A percentile compares a stretch with the other conserved stretches of the same genome.
Conservation (phyloP, 2,329 filamentous ascomycete genomes). For the Neonectria neomacrospora region DNA sequence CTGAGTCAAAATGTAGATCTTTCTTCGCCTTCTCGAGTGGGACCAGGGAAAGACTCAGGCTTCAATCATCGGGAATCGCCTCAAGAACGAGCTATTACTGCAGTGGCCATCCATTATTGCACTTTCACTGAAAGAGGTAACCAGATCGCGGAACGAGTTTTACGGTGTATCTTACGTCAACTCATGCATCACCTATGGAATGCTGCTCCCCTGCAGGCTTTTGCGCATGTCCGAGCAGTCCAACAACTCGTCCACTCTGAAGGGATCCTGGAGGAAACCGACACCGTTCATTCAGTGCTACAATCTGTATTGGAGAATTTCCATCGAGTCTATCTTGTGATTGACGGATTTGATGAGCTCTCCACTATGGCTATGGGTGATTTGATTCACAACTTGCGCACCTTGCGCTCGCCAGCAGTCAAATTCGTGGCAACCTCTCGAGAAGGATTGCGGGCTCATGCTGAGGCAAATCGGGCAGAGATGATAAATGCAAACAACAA, state of each 20-base stretch:
- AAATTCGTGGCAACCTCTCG: background rate
- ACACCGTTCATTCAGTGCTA: background rate
- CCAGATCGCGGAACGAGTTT: background rate
- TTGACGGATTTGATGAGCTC: background rate
- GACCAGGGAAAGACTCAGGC: background rate
- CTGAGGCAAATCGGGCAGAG: background rate
- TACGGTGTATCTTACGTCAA: slow-evolving; percentile 1
- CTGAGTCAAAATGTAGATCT: background rate
- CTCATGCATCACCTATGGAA: background rate
- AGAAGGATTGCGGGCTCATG: background rate
- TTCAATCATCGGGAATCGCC: background rate
- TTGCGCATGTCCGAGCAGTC: background rate
- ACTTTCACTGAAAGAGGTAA: background rate
- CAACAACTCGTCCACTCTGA: background rate
- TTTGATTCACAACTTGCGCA: background rate
- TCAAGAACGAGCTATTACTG: background rate
- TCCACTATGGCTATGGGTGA: background rate
- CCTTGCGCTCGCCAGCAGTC: background rate
- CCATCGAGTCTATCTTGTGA: background rate
- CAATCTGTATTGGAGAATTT: background rate
- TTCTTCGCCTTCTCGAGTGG: background rate
- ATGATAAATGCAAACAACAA: background rate
- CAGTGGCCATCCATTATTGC: slow-evolving; percentile 1
- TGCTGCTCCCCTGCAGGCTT: background rate
- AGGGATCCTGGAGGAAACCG: background rate